Base-by-base conservation (phyloP, 2,329 filamentous ascomycete genomes). In the Epichloe festucae region DNA sequence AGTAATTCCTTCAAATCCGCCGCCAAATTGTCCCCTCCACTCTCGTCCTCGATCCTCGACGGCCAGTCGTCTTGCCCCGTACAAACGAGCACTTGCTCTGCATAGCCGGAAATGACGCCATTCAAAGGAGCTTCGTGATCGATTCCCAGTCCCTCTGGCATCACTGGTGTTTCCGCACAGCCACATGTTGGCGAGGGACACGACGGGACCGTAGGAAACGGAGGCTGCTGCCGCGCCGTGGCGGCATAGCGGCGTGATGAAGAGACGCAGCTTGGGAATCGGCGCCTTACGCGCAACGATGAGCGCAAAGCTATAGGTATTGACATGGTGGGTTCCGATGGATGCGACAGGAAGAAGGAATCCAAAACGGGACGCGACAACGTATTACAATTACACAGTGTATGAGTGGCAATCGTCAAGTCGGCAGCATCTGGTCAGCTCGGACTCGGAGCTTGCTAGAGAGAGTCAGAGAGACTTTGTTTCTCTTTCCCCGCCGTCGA, bases 41-140 rank as follows among this genome's bases (percentile, higher is more conserved):
- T 79, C 54, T 94, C 89, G 23, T 95, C 83, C 64, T 95, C 89
- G 55, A 96, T 94, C 52, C 80, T 79, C 62, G 85, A 90, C 31
- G 76, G 73, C 90, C 90, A 96, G 68, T 95, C 87, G 34, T 76
- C 70, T 54, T 81, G 79, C 4, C 88, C 89, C 0, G 89, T 95
- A 55, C 85, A 90, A 14, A 96, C 75, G 10, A 97, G 68, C 3
- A 96, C 78, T 59, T 96, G 89, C 66, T 94, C 84, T 1, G 82
- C 75, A 64, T 95, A 95, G 1, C 76, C 73, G 2, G 85, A 75
- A 69, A 95, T 90, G 5, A 85, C 84, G 12, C 87, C 87, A 62
- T 86, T 84, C 43, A 96, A 71, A 17, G 77, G 74, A 40, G 78
- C 78, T 54, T 79, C 75, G 59, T 77, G 75, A 63, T 96, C 89